phyloP scores from a whole-genome alignment of 495 filamentous ascomycete genomes.

The Letharia lupina region DNA sequence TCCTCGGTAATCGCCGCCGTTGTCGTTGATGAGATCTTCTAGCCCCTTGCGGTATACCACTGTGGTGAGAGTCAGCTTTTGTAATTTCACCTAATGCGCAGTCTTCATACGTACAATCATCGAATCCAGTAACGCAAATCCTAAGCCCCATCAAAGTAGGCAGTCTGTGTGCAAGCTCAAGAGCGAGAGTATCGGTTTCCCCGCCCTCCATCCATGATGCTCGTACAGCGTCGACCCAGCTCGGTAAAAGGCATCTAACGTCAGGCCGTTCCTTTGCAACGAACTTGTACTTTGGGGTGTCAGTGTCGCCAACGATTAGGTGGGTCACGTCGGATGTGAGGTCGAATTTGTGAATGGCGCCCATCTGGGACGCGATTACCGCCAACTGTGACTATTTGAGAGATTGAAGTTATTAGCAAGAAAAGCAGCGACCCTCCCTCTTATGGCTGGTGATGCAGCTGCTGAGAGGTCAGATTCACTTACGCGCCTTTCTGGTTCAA shows the following conservation, averaged over 20 bases:
- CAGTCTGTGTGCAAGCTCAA: slow-evolving; percentile 54
- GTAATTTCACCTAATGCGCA: neutral
- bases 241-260: slow-evolving; percentile 65
- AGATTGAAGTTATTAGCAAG: slow-evolving; percentile 1
- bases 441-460: too few relatives aligned
- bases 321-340: slow-evolving; percentile 96
- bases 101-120: slow-evolving; percentile 54
- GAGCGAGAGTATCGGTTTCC: slow-evolving; percentile 62
- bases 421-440: neutral
- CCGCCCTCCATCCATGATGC: slow-evolving; percentile 72
- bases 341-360: slow-evolving; percentile 75
- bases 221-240: slow-evolving; percentile 80
- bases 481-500: slow-evolving; percentile 74
- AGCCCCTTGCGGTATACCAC: slow-evolving; percentile 60
- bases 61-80: slow-evolving; percentile 29
- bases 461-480: slow-evolving; percentile 26
- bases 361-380: slow-evolving; percentile 66
- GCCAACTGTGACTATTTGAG: slow-evolving; percentile 56
- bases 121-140: slow-evolving; percentile 86
- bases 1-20: slow-evolving; percentile 75
- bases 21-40: slow-evolving; percentile 49
- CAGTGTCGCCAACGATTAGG: slow-evolving; percentile 77
- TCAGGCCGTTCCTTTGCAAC: slow-evolving; percentile 84
- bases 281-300: slow-evolving; percentile 89
- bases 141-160: slow-evolving; percentile 56